A percentile compares a stretch with the other conserved stretches of the same genome.
Conservation (phyloP, 371 early-diverging fungal genomes). For the Lichtheimia ramosa region DNA sequence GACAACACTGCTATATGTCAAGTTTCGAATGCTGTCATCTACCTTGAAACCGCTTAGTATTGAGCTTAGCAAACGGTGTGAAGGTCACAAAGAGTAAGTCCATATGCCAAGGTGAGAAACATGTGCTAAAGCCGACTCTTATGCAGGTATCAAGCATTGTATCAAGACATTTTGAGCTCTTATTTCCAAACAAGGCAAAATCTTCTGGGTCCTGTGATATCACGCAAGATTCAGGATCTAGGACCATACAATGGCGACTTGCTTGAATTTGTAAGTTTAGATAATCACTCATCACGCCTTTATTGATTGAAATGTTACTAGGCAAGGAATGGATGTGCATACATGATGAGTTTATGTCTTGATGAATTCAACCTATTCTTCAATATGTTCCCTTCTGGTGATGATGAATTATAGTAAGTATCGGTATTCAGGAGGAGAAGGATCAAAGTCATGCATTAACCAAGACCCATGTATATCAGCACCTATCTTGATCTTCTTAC, state of each 20-base stretch:
- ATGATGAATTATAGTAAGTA: constrained; percentile 55
- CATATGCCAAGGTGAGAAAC: neutral
- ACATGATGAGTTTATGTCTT: constrained; percentile 74
- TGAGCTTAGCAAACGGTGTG: constrained; percentile 75
- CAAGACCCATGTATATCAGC: constrained; percentile 29
- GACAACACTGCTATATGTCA: constrained; percentile 72
- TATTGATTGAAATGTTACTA: constrained; percentile 17
- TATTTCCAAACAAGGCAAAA: constrained; percentile 74
- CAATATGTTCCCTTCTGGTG: constrained; percentile 73
- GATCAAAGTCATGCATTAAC: neutral
- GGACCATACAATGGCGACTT: constrained; percentile 52
- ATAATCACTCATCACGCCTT: no score
- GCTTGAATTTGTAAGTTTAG: constrained; percentile 69
- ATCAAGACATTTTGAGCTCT: constrained; percentile 70
- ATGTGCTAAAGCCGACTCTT: neutral
- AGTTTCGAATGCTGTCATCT: constrained; percentile 71
- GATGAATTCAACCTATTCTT: constrained; percentile 81
- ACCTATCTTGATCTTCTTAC: constrained; percentile 67
- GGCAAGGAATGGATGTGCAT: constrained; percentile 77
- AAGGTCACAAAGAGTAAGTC: constrained; percentile 71
- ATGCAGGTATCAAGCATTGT: constrained; percentile 64
- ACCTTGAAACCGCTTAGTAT: constrained; percentile 60
- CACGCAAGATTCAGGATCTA: constrained; percentile 60
- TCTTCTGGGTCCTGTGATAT: constrained; percentile 67
- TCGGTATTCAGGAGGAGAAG: neutral